These are phyloP conservation scores for Globisporangium okanoganense DNA, from an alignment of 352 stramenopile species.

Conservation along the genomic window DNA sequence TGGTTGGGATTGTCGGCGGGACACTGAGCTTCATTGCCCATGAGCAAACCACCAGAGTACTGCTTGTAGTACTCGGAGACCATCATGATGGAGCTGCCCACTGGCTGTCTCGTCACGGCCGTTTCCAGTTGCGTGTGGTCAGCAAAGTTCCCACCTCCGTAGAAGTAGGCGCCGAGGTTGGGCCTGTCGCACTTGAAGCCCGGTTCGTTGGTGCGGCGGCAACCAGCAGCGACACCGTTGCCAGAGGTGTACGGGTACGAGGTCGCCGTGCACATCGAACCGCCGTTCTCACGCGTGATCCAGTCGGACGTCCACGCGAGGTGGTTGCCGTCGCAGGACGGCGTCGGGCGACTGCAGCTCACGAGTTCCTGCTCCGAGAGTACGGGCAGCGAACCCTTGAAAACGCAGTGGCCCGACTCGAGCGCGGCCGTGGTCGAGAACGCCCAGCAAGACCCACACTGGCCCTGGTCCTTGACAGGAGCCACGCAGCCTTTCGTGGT, in stretches of 20 bases:
- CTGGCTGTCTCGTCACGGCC: conserved; percentile 5
- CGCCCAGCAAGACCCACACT: not conserved
- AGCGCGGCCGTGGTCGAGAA: not conserved
- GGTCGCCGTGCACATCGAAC: conserved; percentile 15
- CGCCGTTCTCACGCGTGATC: conserved; percentile 13
- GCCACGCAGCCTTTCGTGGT: not conserved
- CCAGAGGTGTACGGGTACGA: conserved; percentile 16
- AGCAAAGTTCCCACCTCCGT: not conserved
- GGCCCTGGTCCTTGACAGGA: not conserved
- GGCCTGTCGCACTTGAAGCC: conserved; percentile 7
- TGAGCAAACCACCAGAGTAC: conserved; percentile 11
- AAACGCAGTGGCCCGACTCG: not conserved
- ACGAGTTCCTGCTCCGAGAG: conserved; percentile 19
- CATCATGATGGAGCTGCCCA: no score
- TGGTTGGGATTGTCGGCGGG: conserved; percentile 8
- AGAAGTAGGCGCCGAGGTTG: conserved; percentile 11
- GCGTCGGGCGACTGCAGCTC: conserved; percentile 1
- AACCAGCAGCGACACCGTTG: not conserved
- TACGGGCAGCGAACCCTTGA: not conserved
- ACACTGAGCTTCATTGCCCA: conserved; percentile 4
- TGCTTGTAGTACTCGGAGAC: not conserved
- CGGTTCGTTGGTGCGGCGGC: conserved; percentile 13
- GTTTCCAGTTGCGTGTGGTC: conserved; percentile 13
- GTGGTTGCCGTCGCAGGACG: not conserved
- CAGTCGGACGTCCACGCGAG: not conserved